phyloP scores from a whole-genome alignment of 2,329 filamentous ascomycete species.

The Colletotrichum acutatum region DNA sequence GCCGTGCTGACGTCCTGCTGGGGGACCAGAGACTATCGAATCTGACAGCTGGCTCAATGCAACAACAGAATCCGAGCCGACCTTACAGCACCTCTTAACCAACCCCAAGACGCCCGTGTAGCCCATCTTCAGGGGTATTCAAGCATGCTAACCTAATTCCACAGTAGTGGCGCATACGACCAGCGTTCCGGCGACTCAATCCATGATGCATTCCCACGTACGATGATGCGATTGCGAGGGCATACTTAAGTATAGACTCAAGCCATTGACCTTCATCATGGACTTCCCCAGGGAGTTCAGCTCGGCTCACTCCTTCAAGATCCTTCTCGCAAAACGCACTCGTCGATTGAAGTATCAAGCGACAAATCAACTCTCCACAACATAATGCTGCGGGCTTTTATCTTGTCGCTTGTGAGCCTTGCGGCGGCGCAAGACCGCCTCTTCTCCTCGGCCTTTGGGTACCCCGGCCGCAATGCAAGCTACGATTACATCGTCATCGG shows the following conservation, averaged over 20 bases:
- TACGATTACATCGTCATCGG: slow-evolving; percentile 45
- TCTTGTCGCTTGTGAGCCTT: background rate
- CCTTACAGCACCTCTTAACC: background rate
- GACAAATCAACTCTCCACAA: background rate
- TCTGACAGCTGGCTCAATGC: background rate
- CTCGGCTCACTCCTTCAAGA: background rate
- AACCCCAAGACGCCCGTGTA: background rate
- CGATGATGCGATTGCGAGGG: background rate
- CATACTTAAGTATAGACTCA: background rate
- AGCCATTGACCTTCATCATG: background rate
- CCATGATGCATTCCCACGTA: background rate
- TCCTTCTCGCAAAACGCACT: background rate
- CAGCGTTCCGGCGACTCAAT: background rate
- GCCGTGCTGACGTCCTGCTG: slow-evolving; percentile 14
- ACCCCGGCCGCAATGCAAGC: slow-evolving; percentile 34
- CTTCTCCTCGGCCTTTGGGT: slow-evolving; percentile 33
- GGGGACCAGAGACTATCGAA: slow-evolving; percentile 21
- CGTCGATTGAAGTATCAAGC: background rate
- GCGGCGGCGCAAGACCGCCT: slow-evolving; percentile 14
- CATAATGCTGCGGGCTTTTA: background rate
- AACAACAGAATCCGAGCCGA: slow-evolving; percentile 9
- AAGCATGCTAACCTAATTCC: background rate
- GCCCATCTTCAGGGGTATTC: background rate
- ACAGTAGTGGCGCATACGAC: background rate
- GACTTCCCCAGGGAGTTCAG: background rate